Conservation (phyloP, 176 grass and related monocot genomes). For the Musa schizocarpa region DNA sequence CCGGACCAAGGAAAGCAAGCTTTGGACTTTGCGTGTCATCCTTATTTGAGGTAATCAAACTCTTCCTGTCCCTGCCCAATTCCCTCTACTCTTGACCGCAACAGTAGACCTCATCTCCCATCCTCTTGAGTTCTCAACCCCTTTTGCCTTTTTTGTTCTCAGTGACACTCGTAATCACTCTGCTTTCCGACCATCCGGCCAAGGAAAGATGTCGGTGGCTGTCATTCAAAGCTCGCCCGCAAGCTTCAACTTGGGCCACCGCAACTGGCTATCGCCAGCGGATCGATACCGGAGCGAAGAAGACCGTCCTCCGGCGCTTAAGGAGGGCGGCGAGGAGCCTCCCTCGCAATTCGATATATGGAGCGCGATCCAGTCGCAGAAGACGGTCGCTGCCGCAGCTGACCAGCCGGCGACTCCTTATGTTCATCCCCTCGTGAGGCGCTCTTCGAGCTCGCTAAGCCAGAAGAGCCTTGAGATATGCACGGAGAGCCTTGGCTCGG, state of each 20-base stretch:
- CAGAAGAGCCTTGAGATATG: constrained; percentile 91
- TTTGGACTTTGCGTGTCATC: background rate
- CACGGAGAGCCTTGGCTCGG: constrained; percentile 95
- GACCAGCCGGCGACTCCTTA: constrained; percentile 25
- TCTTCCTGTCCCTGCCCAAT: background rate
- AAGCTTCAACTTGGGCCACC: constrained; percentile 20
- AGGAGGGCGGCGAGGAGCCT: constrained; percentile 11
- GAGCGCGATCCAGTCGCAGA: constrained; percentile 54
- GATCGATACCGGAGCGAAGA: constrained; percentile 7
- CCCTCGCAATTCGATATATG: constrained; percentile 49
- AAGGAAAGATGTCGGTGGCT: constrained; percentile 48
- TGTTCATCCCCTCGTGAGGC: constrained; percentile 37
- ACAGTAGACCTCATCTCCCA: background rate
- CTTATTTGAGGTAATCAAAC: background rate
- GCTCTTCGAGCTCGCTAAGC: constrained; percentile 69
- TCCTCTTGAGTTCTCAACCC: background rate
- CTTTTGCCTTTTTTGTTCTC: background rate
- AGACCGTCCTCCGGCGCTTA: background rate
- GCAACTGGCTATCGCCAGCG: constrained; percentile 11
- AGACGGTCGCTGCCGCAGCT: background rate
- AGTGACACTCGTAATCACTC: background rate
- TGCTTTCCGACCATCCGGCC: background rate
- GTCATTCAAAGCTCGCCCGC: constrained; percentile 25
- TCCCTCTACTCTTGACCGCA: background rate
- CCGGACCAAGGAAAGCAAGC: constrained; percentile 1